Base-by-base conservation (phyloP, 1,284 basidiomycete species). In the Cerrena zonata region DNA sequence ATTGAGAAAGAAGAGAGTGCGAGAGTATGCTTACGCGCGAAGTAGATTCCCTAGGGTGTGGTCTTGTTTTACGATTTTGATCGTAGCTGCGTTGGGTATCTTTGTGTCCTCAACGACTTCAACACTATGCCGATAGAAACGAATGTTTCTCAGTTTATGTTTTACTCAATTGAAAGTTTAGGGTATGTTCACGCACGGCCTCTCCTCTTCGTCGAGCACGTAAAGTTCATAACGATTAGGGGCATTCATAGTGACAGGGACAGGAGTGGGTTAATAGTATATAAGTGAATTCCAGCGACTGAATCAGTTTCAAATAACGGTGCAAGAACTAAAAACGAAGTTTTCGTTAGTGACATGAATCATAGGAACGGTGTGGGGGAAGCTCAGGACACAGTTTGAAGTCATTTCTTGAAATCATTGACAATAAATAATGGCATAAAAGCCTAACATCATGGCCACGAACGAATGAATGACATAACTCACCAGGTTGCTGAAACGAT, bases 1-100 rank as follows among this genome's bases (percentile, higher is more conserved):
- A 22, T 24, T 4, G 18, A 37, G 41, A 40, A 30, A 2, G 7
- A 19, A 3, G 22, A 45, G 53, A 44, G 39, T 22, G 23, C 26
- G 45, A 38, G 30, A 43, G 18, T 12, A 83, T n/a, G n/a, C 90
- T 66, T 66, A 95, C 91, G 91, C 83, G 61, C 96, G 83, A 18
- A 99, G 77, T 89, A 99, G 91, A 71, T 96, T 96, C 4, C 86
- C 95, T 7, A 99, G 73, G 0, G 96, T 99, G 64, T 99, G 96
- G 65, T 99, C 96, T 67, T 98, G 94, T 73, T 97, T 97, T 58
- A 93, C 80, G 59, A 99, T 78, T 60, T 91, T 89, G 58, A 99
- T 81, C 0, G 94, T 96, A 13, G 94, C 94, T 0, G 95, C 94
- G 64, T 98, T 97, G 1, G 94, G 93, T 53, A 99, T 91, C 72